Percentiles rank a stretch among this genome's conserved stretches.
Evolutionary conservation across 371 early-diverging fungal genomes (phyloP).

Genomic region (Syncephalastrum contaminatum): DNA sequence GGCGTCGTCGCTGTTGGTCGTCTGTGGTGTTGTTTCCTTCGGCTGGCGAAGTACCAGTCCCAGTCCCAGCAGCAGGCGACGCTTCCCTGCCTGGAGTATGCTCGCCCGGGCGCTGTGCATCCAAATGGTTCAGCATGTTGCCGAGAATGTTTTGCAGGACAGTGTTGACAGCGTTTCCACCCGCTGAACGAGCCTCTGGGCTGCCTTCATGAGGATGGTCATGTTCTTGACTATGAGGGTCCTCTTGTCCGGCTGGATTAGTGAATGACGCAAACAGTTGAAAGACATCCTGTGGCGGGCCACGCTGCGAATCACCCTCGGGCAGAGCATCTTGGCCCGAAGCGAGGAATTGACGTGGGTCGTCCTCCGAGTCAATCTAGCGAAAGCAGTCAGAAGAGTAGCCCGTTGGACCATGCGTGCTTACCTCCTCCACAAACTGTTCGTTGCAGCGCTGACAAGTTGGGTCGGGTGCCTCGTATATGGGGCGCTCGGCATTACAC

Average conservation of each 20-base stretch:
- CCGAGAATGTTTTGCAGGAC: too few relatives aligned
- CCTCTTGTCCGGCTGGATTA: too few relatives aligned
- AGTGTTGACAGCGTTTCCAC: too few relatives aligned
- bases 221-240: too few relatives aligned
- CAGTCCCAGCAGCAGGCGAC: too few relatives aligned
- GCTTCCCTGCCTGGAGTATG: too few relatives aligned
- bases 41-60: background rate
- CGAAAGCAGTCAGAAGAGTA: background rate
- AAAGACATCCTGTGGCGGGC: too few relatives aligned
- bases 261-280: too few relatives aligned
- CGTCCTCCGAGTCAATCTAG: slow-evolving; percentile 20
- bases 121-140: too few relatives aligned
- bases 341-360: slow-evolving; percentile 11
- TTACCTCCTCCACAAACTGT: slow-evolving; percentile 69
- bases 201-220: too few relatives aligned
- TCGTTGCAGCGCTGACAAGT: slow-evolving; percentile 65
- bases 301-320: background rate
- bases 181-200: too few relatives aligned
- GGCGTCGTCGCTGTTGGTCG: slow-evolving; percentile 9
- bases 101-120: too few relatives aligned
- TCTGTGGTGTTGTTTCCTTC: background rate
- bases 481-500: slow-evolving; percentile 39
- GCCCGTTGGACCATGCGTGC: background rate
- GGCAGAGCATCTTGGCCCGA: background rate
- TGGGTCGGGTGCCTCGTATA: slow-evolving; percentile 55